These are phyloP conservation scores for Talaromyces verruculosus DNA, from an alignment of 2,329 filamentous ascomycete genomes.

Conservation along the genomic window DNA sequence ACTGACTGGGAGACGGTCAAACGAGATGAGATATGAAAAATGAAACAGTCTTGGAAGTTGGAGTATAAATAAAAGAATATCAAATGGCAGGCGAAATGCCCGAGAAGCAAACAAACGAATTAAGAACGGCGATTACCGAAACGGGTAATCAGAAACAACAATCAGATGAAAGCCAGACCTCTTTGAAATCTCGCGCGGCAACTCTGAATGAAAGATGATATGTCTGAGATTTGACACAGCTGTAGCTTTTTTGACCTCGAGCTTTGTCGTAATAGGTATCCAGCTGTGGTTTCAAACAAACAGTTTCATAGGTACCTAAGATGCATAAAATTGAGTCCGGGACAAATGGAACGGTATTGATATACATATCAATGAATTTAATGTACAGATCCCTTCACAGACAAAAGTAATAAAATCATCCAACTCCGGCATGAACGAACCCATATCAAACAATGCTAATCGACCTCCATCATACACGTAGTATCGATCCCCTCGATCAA, in stretches of 20 bases:
- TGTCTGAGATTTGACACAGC: neutral
- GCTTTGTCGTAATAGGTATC: neutral
- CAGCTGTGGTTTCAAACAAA: neutral
- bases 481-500: neutral
- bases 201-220: neutral
- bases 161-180: slow-evolving; percentile 3
- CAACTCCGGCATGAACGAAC: slow-evolving; percentile 3
- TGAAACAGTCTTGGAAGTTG: neutral
- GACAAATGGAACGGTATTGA: slow-evolving; percentile 1
- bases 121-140: neutral
- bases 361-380: neutral
- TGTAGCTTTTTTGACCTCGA: neutral
- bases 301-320: neutral
- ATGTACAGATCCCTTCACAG: neutral
- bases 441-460: slow-evolving; percentile 11
- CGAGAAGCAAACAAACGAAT: slow-evolving; percentile 5
- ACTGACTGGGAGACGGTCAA: neutral
- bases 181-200: neutral
- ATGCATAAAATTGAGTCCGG: neutral
- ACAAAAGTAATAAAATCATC: neutral
- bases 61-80: neutral
- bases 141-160: neutral
- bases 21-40: neutral
- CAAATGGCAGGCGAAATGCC: neutral
- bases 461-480: neutral